These are phyloP conservation scores for Candida anglica DNA, from an alignment of 805 yeast genomes.

Conservation along the genomic window DNA sequence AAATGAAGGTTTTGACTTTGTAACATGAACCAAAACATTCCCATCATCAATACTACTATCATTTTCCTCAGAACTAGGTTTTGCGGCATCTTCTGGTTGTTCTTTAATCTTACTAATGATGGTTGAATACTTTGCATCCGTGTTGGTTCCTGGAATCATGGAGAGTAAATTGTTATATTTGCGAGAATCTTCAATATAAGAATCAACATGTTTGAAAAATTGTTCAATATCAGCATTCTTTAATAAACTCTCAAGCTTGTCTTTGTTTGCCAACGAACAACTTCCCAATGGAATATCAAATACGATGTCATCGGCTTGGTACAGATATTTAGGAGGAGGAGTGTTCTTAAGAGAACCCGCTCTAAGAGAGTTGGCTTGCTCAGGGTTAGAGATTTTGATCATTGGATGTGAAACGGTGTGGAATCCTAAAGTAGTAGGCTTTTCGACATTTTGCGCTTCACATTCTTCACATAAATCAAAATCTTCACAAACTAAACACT, in stretches of 20 bases:
- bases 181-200: slow-evolving; percentile 16
- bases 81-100: neutral
- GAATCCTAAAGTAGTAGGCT: too few relatives aligned
- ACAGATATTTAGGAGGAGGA: slow-evolving; percentile 1
- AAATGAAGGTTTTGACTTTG: neutral
- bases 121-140: slow-evolving; percentile 18
- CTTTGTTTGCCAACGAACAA: slow-evolving; percentile 12
- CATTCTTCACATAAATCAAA: slow-evolving; percentile 48
- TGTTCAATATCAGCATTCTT: slow-evolving; percentile 11
- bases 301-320: slow-evolving; percentile 10
- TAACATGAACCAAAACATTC: neutral
- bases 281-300: slow-evolving; percentile 23
- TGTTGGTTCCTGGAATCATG: slow-evolving; percentile 11
- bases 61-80: neutral
- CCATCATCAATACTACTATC: too few relatives aligned
- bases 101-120: slow-evolving; percentile 17
- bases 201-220: slow-evolving; percentile 14
- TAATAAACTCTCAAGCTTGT: slow-evolving; percentile 13
- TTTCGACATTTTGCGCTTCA: slow-evolving; percentile 12
- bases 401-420: too few relatives aligned
- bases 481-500: slow-evolving; percentile 49
- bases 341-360: neutral
- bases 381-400: too few relatives aligned
- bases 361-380: neutral
- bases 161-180: slow-evolving; percentile 18